Conservation (phyloP, 257 asterid species). For the Salvia miltiorrhiza region DNA sequence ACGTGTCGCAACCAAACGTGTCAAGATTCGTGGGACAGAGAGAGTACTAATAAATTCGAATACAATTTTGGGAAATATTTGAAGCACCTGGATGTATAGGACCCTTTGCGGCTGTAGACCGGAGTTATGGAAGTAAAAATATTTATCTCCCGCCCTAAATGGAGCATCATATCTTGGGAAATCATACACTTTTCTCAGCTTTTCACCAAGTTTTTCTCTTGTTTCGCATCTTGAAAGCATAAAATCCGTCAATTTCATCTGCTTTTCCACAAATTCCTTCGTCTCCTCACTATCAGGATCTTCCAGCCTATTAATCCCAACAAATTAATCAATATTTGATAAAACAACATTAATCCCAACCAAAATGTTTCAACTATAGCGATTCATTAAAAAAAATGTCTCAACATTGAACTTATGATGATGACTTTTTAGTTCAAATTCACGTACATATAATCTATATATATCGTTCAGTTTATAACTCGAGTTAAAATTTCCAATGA, state of each 20-base stretch:
- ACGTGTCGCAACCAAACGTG: no score
- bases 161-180: conserved; percentile 78
- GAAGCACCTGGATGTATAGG: conserved; percentile 76
- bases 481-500: no score
- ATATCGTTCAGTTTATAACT: no score
- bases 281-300: conserved; percentile 90
- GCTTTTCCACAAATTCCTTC: conserved; percentile 69
- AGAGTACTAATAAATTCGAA: no score
- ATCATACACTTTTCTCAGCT: conserved; percentile 60
- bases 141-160: conserved; percentile 75
- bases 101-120: conserved; percentile 96
- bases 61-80: no score
- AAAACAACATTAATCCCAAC: no score
- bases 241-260: conserved; percentile 57
- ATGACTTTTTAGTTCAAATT: no score
- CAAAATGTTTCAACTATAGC: no score
- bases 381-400: no score
- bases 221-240: conserved; percentile 66
- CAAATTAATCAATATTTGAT: neutral
- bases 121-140: conserved; percentile 73
- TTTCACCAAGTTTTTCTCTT: conserved; percentile 59
- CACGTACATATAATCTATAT: no score
- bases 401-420: no score
- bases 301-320: conserved; percentile 80
- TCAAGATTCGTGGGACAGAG: no score